A percentile compares a stretch with the other conserved stretches of the same genome.
These are phyloP conservation scores for Raphanus raphanistrum DNA, from an alignment of 345 rosid species.

Conservation along the genomic window DNA sequence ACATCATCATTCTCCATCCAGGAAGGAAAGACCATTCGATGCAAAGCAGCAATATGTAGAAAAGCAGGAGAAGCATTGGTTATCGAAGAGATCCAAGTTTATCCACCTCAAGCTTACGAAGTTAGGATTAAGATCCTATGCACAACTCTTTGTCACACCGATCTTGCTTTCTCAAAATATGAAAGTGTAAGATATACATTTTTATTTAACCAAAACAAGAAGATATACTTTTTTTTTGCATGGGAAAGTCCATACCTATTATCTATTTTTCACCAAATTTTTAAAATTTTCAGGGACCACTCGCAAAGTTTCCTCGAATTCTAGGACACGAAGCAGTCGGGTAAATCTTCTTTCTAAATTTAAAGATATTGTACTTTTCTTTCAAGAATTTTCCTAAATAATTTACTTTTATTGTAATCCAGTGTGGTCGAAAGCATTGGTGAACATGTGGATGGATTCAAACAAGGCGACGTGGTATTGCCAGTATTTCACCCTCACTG, in stretches of 20 bases:
- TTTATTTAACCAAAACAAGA: neutral
- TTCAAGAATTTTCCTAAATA: neutral
- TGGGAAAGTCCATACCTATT: neutral
- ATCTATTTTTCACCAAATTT: neutral
- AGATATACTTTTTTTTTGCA: neutral
- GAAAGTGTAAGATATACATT: conserved; percentile 36
- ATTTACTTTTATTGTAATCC: neutral
- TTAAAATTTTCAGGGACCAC: conserved; percentile 44
- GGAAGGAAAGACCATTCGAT: conserved; percentile 49
- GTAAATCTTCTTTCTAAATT: conserved; percentile 32
- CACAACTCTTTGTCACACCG: conserved; percentile 69
- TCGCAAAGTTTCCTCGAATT: conserved; percentile 52
- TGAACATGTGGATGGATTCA: conserved; percentile 51
- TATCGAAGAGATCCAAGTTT: conserved; percentile 66
- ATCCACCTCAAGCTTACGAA: conserved; percentile 66
- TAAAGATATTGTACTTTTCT: neutral
- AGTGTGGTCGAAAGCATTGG: conserved; percentile 84
- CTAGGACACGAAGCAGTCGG: conserved; percentile 78
- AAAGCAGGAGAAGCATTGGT: conserved; percentile 49
- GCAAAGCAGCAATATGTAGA: conserved; percentile 72
- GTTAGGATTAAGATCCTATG: conserved; percentile 70
- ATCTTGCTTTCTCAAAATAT: conserved; percentile 47
- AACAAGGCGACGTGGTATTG: conserved; percentile 55
- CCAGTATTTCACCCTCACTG: conserved; percentile 58
- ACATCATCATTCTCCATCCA: conserved; percentile 2